These are phyloP conservation scores for Rhizopogon vulgaris DNA, from an alignment of 768 basidiomycete genomes.

Conservation along the genomic window DNA sequence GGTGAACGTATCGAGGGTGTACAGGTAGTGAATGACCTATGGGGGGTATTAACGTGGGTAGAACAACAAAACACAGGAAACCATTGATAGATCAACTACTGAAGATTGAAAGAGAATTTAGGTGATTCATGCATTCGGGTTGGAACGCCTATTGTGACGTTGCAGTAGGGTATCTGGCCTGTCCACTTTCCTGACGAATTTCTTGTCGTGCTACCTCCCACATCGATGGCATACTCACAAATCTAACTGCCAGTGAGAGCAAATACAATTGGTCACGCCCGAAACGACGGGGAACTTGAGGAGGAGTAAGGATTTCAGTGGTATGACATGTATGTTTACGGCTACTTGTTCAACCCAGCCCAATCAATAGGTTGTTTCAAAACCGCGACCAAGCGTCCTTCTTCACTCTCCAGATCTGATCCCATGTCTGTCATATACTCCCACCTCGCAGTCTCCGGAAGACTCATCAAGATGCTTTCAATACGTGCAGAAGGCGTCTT, in stretches of 20 bases:
- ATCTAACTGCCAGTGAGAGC: too few species aligned
- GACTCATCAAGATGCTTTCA: slow-evolving; percentile 86
- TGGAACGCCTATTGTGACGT: too few species aligned
- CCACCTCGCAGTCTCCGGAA: slow-evolving; percentile 85
- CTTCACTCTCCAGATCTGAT: slow-evolving; percentile 52
- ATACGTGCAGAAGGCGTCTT: slow-evolving; percentile 81
- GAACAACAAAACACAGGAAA: slow-evolving; percentile 6
- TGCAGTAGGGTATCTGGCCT: too few species aligned
- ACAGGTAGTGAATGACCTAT: slow-evolving; percentile 31
- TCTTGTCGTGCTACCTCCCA: too few species aligned
- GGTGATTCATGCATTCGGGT: too few species aligned
- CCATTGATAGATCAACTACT: not conserved
- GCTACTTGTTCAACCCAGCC: slow-evolving; percentile 24
- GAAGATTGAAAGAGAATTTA: too few species aligned
- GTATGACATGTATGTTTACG: too few species aligned
- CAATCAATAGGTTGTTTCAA: slow-evolving; percentile 61
- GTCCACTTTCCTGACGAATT: too few species aligned
- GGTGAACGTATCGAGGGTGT: slow-evolving; percentile 36
- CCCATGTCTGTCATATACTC: slow-evolving; percentile 83
- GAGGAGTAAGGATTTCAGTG: too few species aligned
- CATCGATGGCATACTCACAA: too few species aligned
- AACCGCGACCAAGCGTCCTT: slow-evolving; percentile 56
- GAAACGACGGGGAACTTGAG: too few species aligned
- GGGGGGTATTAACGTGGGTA: slow-evolving; percentile 33
- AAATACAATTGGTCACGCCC: too few species aligned